A percentile compares a stretch with the other conserved stretches of the same genome.
Conservation (phyloP, 129 eudicot species). For the Flaveria linearis region DNA sequence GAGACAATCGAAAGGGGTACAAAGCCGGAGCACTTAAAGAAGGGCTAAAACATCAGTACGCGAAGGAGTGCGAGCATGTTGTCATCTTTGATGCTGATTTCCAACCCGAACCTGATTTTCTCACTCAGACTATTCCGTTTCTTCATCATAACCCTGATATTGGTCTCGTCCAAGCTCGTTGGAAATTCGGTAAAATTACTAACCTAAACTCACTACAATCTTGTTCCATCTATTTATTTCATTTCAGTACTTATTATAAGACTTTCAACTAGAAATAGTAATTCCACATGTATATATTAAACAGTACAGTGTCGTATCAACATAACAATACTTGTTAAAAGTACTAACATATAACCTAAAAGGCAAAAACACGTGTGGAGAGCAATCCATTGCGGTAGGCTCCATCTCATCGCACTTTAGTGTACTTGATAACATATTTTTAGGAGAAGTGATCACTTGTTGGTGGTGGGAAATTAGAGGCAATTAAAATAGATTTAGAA, state of each 20-base stretch:
- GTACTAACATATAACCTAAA: no score
- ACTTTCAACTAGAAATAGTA: not conserved
- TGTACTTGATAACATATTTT: no score
- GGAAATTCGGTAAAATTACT: constrained; percentile 1
- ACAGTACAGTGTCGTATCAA: no score
- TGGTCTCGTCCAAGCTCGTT: constrained; percentile 10
- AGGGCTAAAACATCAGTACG: constrained; percentile 9
- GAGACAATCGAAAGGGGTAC: constrained; percentile 18
- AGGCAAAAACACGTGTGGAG: no score
- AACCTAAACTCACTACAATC: not conserved
- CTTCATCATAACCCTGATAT: constrained; percentile 9
- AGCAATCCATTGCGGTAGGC: no score
- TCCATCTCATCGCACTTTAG: no score
- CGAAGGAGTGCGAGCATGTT: constrained; percentile 7
- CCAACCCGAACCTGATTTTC: constrained; percentile 20
- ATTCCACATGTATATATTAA: no score
- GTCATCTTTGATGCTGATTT: constrained; percentile 29
- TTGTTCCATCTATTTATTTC: not conserved
- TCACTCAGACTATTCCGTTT: constrained; percentile 7
- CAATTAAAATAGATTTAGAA: no score
- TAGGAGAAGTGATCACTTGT: no score
- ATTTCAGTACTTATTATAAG: not conserved
- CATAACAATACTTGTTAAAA: no score
- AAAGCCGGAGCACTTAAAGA: constrained; percentile 22
- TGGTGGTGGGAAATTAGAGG: no score